Conservation (phyloP, 176 grass and related monocot genomes). For the Zea luxurians region DNA sequence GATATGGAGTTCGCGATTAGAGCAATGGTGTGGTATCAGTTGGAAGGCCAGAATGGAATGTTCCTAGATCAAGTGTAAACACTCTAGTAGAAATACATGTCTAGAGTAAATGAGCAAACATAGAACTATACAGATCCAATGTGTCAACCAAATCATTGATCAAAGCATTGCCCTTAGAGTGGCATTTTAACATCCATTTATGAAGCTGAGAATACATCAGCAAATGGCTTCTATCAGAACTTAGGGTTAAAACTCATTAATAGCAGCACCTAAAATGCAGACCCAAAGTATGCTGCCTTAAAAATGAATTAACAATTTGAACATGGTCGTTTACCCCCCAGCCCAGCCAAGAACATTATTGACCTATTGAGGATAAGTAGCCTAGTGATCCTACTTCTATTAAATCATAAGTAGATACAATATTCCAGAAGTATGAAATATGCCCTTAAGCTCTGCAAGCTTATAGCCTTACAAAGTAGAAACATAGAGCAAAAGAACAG, state of each 20-base stretch:
- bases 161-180: not conserved
- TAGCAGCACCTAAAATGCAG: not conserved
- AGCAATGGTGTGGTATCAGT: not conserved
- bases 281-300: not conserved
- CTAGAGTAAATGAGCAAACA: not conserved
- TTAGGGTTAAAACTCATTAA: not conserved
- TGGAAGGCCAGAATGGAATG: not conserved
- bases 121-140: not conserved
- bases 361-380: not conserved
- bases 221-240: not conserved
- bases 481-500: not conserved
- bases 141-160: not conserved
- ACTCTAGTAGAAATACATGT: not conserved
- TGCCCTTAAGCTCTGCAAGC: not conserved
- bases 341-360: not conserved
- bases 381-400: too few relatives aligned
- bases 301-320: not conserved
- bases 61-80: not conserved
- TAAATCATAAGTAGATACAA: not conserved
- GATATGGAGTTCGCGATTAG: slow-evolving; percentile 14
- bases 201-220: slow-evolving; percentile 4
- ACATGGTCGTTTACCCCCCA: not conserved
- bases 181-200: not conserved
- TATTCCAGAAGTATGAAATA: not conserved
- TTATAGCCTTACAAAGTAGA: not conserved